Evolutionary conservation across 495 filamentous ascomycete species (phyloP).

Genomic region (Penicillium malachiteum): DNA sequence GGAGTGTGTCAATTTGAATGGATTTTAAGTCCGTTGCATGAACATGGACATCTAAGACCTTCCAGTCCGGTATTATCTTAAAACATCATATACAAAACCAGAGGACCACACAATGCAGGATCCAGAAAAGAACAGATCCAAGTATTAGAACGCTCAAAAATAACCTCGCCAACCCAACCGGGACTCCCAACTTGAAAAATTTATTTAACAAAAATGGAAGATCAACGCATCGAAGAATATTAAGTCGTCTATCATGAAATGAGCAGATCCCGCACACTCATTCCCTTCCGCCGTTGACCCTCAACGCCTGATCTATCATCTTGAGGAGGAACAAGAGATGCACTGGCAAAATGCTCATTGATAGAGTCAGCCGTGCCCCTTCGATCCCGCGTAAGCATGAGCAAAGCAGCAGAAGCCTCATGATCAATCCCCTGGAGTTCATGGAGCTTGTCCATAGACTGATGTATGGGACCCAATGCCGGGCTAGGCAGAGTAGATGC

Average conservation of each 20-base stretch:
- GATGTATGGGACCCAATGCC: slow-evolving; percentile 34
- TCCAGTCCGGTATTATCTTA: too few relatives aligned
- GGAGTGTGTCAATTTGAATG: too few relatives aligned
- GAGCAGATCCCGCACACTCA: slow-evolving; percentile 80
- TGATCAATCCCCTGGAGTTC: slow-evolving; percentile 57
- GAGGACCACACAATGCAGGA: too few relatives aligned
- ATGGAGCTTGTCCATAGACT: slow-evolving; percentile 25
- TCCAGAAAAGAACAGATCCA: too few relatives aligned
- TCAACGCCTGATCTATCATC: slow-evolving; percentile 12
- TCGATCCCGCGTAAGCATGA: slow-evolving; percentile 76
- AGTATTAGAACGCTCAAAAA: too few relatives aligned
- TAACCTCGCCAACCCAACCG: too few relatives aligned
- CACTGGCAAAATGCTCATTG: slow-evolving; percentile 22
- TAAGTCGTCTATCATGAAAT: slow-evolving; percentile 45
- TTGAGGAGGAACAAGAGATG: slow-evolving; percentile 10
- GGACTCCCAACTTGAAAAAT: too few relatives aligned
- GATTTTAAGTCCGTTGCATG: too few relatives aligned
- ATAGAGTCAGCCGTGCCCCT: slow-evolving; percentile 43
- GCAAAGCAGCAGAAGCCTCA: slow-evolving; percentile 74
- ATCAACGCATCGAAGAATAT: background rate
- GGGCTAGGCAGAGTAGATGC: slow-evolving; percentile 44
- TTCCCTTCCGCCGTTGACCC: slow-evolving; percentile 45
- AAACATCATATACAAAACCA: too few relatives aligned
- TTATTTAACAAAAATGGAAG: too few relatives aligned
- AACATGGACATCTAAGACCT: too few relatives aligned